Conservation (phyloP, 306 rosid genomes). For the Corylus heterophylla region DNA sequence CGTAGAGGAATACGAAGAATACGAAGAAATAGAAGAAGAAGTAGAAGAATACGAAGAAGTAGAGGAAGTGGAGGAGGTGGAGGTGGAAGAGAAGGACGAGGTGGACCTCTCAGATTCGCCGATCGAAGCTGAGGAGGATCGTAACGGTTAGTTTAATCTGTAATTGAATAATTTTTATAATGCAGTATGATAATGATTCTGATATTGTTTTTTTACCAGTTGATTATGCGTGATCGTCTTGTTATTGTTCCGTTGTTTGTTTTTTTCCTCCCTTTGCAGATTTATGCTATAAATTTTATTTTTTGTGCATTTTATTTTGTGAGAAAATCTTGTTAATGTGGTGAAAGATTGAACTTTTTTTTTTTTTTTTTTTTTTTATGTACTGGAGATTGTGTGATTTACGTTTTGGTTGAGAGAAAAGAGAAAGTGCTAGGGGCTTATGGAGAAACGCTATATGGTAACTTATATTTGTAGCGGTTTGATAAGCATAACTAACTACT, state of each 20-base stretch:
- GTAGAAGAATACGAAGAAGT: neutral
- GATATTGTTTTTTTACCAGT: neutral
- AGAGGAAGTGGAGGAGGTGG: neutral
- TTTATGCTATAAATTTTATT: neutral
- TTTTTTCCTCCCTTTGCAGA: neutral
- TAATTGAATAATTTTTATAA: neutral
- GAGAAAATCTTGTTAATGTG: neutral
- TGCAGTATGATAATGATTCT: neutral
- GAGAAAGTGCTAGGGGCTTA: neutral
- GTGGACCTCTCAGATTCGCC: slow-evolving; percentile 31
- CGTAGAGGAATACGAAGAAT: neutral
- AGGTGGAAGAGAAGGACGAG: slow-evolving; percentile 27
- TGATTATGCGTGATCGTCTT: slow-evolving; percentile 2
- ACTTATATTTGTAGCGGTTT: neutral
- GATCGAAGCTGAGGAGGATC: slow-evolving; percentile 9
- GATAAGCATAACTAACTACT: neutral
- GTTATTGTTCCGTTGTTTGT: neutral
- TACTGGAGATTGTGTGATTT: neutral
- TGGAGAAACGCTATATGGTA: neutral
- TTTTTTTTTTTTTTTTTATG: neutral
- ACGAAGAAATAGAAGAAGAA: neutral
- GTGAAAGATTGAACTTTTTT: neutral
- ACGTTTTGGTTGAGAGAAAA: neutral
- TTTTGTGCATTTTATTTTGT: neutral
- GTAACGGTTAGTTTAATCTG: slow-evolving; percentile 34